Conservation (phyloP, 192 early-diverging fungal species). For the Coemansia sp. region DNA sequence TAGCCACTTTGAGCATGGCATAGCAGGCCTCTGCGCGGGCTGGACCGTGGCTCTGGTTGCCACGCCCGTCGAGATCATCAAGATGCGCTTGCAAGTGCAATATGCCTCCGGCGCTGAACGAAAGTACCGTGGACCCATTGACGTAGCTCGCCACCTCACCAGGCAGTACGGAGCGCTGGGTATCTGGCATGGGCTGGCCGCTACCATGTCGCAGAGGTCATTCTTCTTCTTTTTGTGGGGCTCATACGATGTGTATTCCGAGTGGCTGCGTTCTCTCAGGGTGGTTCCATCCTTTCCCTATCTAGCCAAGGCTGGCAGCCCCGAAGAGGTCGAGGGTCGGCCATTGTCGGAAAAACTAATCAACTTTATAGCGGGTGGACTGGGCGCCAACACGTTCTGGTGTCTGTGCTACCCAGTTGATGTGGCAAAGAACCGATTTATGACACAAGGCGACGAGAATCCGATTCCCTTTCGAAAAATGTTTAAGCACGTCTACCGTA, state of each 20-base stretch:
- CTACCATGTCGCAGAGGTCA: slow-evolving; percentile 82
- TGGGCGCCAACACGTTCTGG: slow-evolving; percentile 92
- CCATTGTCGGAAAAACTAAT: slow-evolving; percentile 59
- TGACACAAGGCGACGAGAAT: slow-evolving; percentile 82
- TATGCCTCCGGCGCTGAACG: slow-evolving; percentile 65
- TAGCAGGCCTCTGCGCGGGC: slow-evolving; percentile 73
- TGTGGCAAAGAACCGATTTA: slow-evolving; percentile 89
- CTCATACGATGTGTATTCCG: slow-evolving; percentile 57
- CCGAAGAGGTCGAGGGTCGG: slow-evolving; percentile 3
- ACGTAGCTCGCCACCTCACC: slow-evolving; percentile 74
- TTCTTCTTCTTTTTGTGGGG: slow-evolving; percentile 72
- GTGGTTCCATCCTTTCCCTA: slow-evolving; percentile 38
- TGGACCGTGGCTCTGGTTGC: slow-evolving; percentile 75
- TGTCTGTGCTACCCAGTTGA: slow-evolving; percentile 76
- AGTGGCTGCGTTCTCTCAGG: slow-evolving; percentile 46
- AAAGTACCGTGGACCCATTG: slow-evolving; percentile 81
- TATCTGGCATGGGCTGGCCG: slow-evolving; percentile 79
- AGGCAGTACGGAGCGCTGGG: slow-evolving; percentile 75
- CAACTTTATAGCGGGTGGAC: slow-evolving; percentile 75
- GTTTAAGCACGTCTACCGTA: slow-evolving; percentile 45
- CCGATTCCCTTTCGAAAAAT: slow-evolving; percentile 51
- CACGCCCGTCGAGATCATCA: slow-evolving; percentile 78
- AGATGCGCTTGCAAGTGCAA: slow-evolving; percentile 71
- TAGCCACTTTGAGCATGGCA: slow-evolving; percentile 65
- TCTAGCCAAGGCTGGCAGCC: slow-evolving; percentile 10